phyloP scores from a whole-genome alignment of 2,329 filamentous ascomycete genomes.

The Myriosclerotinia duriaeana region DNA sequence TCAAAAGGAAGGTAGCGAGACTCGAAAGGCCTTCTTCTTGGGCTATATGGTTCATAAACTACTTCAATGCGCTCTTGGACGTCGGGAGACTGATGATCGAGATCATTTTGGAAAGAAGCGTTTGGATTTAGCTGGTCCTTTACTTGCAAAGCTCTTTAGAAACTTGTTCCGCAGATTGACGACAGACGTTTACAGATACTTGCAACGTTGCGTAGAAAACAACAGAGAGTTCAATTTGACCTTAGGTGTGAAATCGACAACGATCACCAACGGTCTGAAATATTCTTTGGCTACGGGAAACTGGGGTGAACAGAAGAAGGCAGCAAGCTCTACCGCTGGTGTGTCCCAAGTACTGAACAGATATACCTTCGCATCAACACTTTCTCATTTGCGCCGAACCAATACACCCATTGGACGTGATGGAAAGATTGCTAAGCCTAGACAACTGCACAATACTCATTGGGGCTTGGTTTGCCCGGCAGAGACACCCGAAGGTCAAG shows the following conservation, averaged over 20 bases:
- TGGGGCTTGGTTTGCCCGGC: slow-evolving; percentile 97
- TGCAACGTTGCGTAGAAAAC: slow-evolving; percentile 88
- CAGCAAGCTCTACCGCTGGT: slow-evolving; percentile 88
- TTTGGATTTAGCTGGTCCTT: slow-evolving; percentile 87
- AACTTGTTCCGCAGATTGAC: slow-evolving; percentile 88
- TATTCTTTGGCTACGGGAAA: slow-evolving; percentile 97
- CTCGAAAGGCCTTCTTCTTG: slow-evolving; percentile 94
- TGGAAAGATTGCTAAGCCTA: slow-evolving; percentile 95
- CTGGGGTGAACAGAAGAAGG: slow-evolving; percentile 99
- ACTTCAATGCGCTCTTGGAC: slow-evolving; percentile 87
- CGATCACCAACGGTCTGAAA: slow-evolving; percentile 89
- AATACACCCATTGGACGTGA: slow-evolving; percentile 98
- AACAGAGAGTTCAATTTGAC: slow-evolving; percentile 87
- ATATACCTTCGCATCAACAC: slow-evolving; percentile 93
- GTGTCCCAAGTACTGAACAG: slow-evolving; percentile 97
- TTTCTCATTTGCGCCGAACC: slow-evolving; percentile 94
- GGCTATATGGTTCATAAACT: slow-evolving; percentile 99
- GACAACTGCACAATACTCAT: slow-evolving; percentile 97
- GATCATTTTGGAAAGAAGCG: slow-evolving; percentile 99
- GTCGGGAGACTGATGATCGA: slow-evolving; percentile 92
- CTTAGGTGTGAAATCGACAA: slow-evolving; percentile 85
- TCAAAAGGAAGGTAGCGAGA: slow-evolving; percentile 90
- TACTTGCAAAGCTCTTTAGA: slow-evolving; percentile 95
- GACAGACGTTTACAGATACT: slow-evolving; percentile 84
- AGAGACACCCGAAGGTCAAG: slow-evolving; percentile 96